Percentiles rank a stretch among this genome's conserved stretches.
Conservation (phyloP, 371 early-diverging fungal species). For the Basidiobolus meristosporus region DNA sequence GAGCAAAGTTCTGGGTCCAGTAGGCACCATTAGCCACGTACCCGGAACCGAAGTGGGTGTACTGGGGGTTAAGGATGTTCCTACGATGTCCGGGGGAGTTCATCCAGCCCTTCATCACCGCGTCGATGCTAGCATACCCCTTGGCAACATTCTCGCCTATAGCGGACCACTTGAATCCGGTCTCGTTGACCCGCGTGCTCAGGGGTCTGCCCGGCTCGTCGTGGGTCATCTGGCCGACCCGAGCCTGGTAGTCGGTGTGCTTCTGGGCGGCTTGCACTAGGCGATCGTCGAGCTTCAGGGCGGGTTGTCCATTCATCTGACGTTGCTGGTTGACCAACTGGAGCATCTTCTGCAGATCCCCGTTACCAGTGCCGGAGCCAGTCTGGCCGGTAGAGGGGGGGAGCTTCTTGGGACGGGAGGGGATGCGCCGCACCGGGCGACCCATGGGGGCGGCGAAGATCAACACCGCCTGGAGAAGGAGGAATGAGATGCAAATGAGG, state of each 20-base stretch:
- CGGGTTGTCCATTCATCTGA: not conserved
- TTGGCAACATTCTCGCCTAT: constrained; percentile 21
- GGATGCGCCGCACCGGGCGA: too few relatives aligned
- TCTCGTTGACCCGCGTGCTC: constrained; percentile 3
- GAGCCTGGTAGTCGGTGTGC: constrained; percentile 12
- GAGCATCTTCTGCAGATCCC: constrained; percentile 1
- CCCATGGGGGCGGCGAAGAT: too few relatives aligned
- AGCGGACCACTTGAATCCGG: constrained; percentile 5
- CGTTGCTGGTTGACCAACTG: constrained; percentile 4
- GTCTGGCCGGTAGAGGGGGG: too few relatives aligned
- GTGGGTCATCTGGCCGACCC: constrained; percentile 12
- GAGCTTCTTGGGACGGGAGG: too few relatives aligned
- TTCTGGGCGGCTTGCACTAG: constrained; percentile 9
- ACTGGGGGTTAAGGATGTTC: too few relatives aligned
- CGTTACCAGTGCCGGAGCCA: not conserved
- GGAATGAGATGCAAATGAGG: too few relatives aligned
- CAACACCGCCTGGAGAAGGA: too few relatives aligned
- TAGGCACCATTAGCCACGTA: too few relatives aligned
- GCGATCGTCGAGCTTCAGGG: not conserved
- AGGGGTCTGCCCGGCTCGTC: constrained; percentile 6
- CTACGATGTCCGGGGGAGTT: too few relatives aligned
- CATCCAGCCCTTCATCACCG: too few relatives aligned
- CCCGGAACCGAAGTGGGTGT: too few relatives aligned
- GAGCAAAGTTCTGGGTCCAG: too few relatives aligned
- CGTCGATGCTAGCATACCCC: constrained; percentile 7